Evolutionary conservation across 2,329 filamentous ascomycete genomes (phyloP), one percentile per base, ranked within the genome.

Genomic region (Hypoxylon sp.): DNA sequence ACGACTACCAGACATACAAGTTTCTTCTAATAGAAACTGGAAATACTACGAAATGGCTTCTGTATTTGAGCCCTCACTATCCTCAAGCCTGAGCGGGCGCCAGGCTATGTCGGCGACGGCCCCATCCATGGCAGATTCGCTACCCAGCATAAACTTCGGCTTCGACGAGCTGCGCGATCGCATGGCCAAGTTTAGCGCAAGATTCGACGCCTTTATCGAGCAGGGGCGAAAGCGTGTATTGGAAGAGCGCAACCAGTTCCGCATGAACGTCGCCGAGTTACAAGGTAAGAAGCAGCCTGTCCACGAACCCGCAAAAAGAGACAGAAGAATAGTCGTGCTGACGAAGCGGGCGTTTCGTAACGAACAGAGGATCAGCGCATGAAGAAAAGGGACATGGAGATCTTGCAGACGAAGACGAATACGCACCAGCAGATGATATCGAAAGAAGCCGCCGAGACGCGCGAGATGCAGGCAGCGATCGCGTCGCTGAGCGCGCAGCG

Each of bases 151-250:
- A 78, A 93, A 97, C 79, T 98, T 99, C 77, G 93, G 93, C 61
- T 98, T 98, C 78, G 94, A 98, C 72, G 93, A 97, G 71, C 80
- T 99, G 75, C 94, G 94, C 79, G 93, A 94, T 73, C 91, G 93
- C 79, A 98, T 99, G 95, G 86, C 90, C 56, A 92, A 91, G 67
- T 99, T 99, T 77, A 97, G 91, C 0, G 85, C 88, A 7, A 91
- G 88, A 71, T 99, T 99, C 72, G 95, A 99, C 75, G 89, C 89
- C 0, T 98, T 97, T 72, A 97, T 99, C 67, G 94, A 97, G 74
- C 89, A 92, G 68, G 93, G 94, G 0, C 87, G 94, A 51, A 96
- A 96, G 78, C 88, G 92, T 55, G 92, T 98, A 0, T 78, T 98
- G 6, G 93, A 97, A 73, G 94, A 98, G 81, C 88, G 93, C 74